phyloP scores from a whole-genome alignment of 2,329 filamentous ascomycete species.

The Didymella pomorum region DNA sequence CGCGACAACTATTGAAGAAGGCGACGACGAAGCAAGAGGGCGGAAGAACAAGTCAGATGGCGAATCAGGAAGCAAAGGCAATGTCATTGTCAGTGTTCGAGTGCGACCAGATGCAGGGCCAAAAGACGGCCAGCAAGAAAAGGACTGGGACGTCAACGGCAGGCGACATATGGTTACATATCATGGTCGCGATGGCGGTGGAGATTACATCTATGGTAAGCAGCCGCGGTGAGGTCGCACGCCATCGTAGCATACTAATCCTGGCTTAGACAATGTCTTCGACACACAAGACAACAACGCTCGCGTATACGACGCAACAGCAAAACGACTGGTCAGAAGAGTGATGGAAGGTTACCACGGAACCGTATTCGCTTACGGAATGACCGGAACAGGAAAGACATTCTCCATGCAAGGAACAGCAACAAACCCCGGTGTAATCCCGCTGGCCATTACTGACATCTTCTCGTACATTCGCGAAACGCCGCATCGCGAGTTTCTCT shows the following conservation, averaged over 20 bases:
- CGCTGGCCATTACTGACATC: constrained; percentile 96
- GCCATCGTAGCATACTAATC: constrained; percentile 22
- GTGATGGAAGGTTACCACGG: constrained; percentile 99
- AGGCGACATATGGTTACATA: constrained; percentile 83
- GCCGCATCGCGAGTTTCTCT: constrained; percentile 88
- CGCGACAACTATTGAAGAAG: constrained; percentile 87
- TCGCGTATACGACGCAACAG: constrained; percentile 91
- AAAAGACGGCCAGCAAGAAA: constrained; percentile 71
- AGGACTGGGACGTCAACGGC: constrained; percentile 92
- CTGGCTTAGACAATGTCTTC: constrained; percentile 88
- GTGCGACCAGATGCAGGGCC: constrained; percentile 81
- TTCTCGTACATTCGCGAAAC: constrained; percentile 99
- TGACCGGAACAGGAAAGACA: constrained; percentile 98
- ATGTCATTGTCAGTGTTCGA: constrained; percentile 93
- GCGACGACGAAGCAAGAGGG: constrained; percentile 67
- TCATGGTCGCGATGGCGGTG: constrained; percentile 84
- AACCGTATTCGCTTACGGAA: constrained; percentile 97
- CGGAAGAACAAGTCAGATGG: constrained; percentile 48
- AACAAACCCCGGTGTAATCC: constrained; percentile 93
- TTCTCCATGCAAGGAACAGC: constrained; percentile 99
- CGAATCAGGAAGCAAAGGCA: constrained; percentile 66
- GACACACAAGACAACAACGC: constrained; percentile 92
- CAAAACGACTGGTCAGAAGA: constrained; percentile 90
- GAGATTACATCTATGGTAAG: constrained; percentile 87
- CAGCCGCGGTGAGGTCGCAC: constrained; percentile 42